Evolutionary conservation across 495 filamentous ascomycete species (phyloP).

Genomic region (Aspergillus mulundensis): DNA sequence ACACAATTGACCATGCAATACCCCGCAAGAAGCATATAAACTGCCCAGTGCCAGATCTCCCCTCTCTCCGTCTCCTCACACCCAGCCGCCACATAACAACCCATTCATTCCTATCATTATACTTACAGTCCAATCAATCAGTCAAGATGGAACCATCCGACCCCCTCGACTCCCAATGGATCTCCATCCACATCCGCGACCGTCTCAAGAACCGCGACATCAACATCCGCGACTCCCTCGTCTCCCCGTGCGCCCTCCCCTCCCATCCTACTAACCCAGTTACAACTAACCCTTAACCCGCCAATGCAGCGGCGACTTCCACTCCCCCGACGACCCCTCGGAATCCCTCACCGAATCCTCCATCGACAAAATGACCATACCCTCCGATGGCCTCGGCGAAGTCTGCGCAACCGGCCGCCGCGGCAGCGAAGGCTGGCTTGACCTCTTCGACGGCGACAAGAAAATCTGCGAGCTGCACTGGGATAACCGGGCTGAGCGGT

Average conservation of each 20-base stretch:
- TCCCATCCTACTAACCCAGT: neutral
- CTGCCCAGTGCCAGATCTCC: neutral
- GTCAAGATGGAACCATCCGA: constrained; percentile 26
- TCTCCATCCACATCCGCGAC: constrained; percentile 38
- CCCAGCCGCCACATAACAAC: neutral
- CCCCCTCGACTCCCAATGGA: constrained; percentile 23
- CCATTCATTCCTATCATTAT: neutral
- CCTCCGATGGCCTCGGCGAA: constrained; percentile 32
- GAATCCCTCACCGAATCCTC: constrained; percentile 30
- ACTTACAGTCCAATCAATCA: neutral
- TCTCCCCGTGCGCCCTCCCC: constrained; percentile 25
- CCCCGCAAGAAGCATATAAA: constrained; percentile 3
- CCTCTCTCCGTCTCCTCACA: neutral
- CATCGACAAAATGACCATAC: constrained; percentile 33
- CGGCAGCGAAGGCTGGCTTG: constrained; percentile 37
- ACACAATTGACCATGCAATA: neutral
- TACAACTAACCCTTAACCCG: constrained; percentile 6
- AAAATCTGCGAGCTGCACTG: constrained; percentile 43
- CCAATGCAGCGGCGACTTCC: constrained; percentile 30
- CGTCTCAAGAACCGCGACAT: constrained; percentile 31
- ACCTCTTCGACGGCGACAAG: constrained; percentile 32
- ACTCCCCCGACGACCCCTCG: constrained; percentile 23
- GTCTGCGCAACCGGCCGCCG: constrained; percentile 32
- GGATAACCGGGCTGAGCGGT: constrained; percentile 31
- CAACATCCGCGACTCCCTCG: constrained; percentile 29